Evolutionary conservation across 1,284 basidiomycete species (phyloP).

Genomic region (Golubevia sp.): DNA sequence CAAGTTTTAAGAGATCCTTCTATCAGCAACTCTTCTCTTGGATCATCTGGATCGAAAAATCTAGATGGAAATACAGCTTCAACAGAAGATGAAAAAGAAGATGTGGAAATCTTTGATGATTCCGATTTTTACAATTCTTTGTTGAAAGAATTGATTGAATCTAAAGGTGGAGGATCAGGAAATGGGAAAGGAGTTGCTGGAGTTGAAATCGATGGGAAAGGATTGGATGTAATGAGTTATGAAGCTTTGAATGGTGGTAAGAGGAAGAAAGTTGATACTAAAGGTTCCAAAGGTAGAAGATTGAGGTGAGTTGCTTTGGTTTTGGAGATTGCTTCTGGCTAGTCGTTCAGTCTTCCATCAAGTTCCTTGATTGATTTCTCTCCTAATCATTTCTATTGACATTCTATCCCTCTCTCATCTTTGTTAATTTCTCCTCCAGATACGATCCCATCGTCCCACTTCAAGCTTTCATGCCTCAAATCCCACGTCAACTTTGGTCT

Average conservation of each 20-base stretch:
- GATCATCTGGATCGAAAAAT: neutral
- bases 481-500: slow-evolving; percentile 32
- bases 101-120: slow-evolving; percentile 53
- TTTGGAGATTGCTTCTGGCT: neutral
- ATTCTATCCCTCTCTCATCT: too few species aligned
- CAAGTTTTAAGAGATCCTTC: too few species aligned
- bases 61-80: slow-evolving; percentile 1
- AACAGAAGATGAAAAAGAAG: slow-evolving; percentile 6
- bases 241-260: slow-evolving; percentile 14
- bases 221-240: slow-evolving; percentile 12
- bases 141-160: slow-evolving; percentile 54
- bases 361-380: neutral
- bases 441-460: slow-evolving; percentile 57
- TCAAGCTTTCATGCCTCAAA: slow-evolving; percentile 58
- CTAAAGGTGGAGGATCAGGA: slow-evolving; percentile 10
- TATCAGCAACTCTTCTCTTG: neutral
- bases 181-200: neutral
- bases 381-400: neutral
- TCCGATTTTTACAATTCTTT: slow-evolving; percentile 52
- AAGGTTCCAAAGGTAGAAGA: slow-evolving; percentile 50
- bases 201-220: slow-evolving; percentile 11
- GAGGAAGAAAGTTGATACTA: slow-evolving; percentile 44
- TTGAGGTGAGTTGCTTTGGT: slow-evolving; percentile 19
- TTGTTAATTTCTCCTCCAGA: neutral
- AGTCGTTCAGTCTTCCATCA: neutral